A percentile compares a stretch with the other conserved stretches of the same genome.
Evolutionary conservation across 140 eudicot species (phyloP).

Genomic region (Bidens hawaiensis): DNA sequence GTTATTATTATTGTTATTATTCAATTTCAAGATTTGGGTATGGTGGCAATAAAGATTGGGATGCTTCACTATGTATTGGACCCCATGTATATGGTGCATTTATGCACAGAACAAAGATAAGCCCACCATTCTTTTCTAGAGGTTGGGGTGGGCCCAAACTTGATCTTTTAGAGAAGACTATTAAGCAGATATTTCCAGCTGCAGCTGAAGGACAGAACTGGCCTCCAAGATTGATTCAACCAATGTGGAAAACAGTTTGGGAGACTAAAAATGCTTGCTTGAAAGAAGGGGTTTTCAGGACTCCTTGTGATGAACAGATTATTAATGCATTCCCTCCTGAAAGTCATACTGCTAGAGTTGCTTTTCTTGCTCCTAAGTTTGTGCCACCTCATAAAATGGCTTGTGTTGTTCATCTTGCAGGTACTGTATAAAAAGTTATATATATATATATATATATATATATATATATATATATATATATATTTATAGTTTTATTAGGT

Average conservation of each 20-base stretch:
- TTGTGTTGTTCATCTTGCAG: slow-evolving; percentile 97
- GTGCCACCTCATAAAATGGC: slow-evolving; percentile 72
- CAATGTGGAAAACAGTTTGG: slow-evolving; percentile 93
- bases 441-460: no score
- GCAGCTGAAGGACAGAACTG: slow-evolving; percentile 65
- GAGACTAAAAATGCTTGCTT: slow-evolving; percentile 72
- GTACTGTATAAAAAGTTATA: slow-evolving; percentile 31
- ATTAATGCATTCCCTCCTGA: slow-evolving; percentile 92
- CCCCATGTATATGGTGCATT: slow-evolving; percentile 94
- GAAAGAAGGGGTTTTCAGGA: slow-evolving; percentile 78
- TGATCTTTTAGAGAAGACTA: slow-evolving; percentile 68
- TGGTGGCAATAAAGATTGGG: slow-evolving; percentile 76
- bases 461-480: no score
- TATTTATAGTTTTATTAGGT: not conserved
- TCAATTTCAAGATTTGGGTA: slow-evolving; percentile 19
- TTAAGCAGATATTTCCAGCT: slow-evolving; percentile 69
- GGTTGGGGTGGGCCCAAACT: slow-evolving; percentile 88
- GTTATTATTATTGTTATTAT: no score
- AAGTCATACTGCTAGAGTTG: slow-evolving; percentile 87
- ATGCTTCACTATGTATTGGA: slow-evolving; percentile 89
- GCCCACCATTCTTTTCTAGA: slow-evolving; percentile 69
- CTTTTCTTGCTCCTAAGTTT: slow-evolving; percentile 70
- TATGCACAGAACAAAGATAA: slow-evolving; percentile 76
- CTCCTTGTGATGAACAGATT: slow-evolving; percentile 85
- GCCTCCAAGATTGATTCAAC: slow-evolving; percentile 73